A percentile compares a stretch with the other conserved stretches of the same genome.
Evolutionary conservation across 2,329 filamentous ascomycete genomes (phyloP).

Genomic region (Paracorniculantispora psalliotae): DNA sequence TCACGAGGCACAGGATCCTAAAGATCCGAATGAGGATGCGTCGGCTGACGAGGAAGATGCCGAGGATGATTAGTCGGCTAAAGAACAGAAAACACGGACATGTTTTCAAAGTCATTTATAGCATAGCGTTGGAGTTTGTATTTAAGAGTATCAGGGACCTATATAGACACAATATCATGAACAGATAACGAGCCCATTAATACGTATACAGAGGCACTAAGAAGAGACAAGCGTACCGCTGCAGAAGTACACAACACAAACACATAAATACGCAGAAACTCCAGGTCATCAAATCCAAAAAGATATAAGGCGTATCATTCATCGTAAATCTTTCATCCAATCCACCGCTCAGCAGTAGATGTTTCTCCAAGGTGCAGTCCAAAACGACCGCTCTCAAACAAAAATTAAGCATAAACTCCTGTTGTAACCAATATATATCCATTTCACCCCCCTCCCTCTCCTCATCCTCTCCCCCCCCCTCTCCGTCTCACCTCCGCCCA

Average conservation of each 20-base stretch:
- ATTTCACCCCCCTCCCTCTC: neutral
- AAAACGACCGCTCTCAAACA: neutral
- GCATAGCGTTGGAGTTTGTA: slow-evolving; percentile 41
- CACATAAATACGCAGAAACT: neutral
- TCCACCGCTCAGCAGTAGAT: neutral
- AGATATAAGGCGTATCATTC: neutral
- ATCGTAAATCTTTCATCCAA: neutral
- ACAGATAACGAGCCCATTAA: slow-evolving; percentile 4
- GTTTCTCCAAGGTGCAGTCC: neutral
- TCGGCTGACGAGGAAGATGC: slow-evolving; percentile 38
- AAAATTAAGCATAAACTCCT: neutral
- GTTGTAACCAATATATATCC: slow-evolving; percentile 3
- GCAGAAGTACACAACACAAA: neutral
- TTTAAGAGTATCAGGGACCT: slow-evolving; percentile 6
- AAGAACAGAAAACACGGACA: neutral
- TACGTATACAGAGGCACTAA: neutral
- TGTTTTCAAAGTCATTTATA: slow-evolving; percentile 12
- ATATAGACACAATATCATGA: slow-evolving; percentile 1
- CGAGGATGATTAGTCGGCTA: slow-evolving; percentile 20
- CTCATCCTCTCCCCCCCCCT: neutral
- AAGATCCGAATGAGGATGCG: slow-evolving; percentile 65
- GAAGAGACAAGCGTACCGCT: neutral
- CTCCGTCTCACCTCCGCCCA: neutral
- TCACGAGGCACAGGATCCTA: slow-evolving; percentile 88
- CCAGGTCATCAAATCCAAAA: neutral